phyloP scores from a whole-genome alignment of 768 basidiomycete species.

The Mycena maculata region DNA sequence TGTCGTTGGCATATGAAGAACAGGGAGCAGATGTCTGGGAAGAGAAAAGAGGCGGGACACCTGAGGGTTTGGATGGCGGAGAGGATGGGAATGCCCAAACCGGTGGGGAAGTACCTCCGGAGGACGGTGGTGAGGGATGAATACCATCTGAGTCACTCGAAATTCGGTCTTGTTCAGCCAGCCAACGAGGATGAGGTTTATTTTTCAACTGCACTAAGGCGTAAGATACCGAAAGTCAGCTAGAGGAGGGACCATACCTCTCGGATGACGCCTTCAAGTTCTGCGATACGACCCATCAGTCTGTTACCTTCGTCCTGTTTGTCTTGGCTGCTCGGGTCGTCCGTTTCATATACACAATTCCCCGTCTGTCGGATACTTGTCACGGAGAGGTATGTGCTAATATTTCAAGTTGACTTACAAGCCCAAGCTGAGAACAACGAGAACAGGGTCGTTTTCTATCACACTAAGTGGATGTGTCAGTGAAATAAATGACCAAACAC shows the following conservation, averaged over 20 bases:
- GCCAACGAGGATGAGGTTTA: slow-evolving; percentile 64
- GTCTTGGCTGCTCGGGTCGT: slow-evolving; percentile 58
- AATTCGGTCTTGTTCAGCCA: slow-evolving; percentile 55
- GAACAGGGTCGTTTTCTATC: slow-evolving; percentile 60
- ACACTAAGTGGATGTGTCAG: slow-evolving; percentile 45
- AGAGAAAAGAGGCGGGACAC: neutral
- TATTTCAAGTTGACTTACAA: neutral
- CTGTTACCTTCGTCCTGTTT: slow-evolving; percentile 58
- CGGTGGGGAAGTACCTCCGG: slow-evolving; percentile 26
- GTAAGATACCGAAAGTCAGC: neutral
- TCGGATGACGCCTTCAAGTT: slow-evolving; percentile 70
- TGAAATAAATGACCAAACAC: neutral
- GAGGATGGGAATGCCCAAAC: slow-evolving; percentile 14
- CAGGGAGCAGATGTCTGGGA: neutral
- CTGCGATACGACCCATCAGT: slow-evolving; percentile 67
- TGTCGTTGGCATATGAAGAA: slow-evolving; percentile 5
- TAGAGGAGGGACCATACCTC: slow-evolving; percentile 47
- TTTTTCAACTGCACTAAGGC: slow-evolving; percentile 55
- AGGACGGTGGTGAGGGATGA: slow-evolving; percentile 4
- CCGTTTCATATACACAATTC: slow-evolving; percentile 72
- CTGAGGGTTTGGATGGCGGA: neutral
- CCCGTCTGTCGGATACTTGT: slow-evolving; percentile 55
- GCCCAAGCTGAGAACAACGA: slow-evolving; percentile 31
- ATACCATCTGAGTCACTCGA: slow-evolving; percentile 40
- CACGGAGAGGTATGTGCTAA: neutral